phyloP scores from a whole-genome alignment of 768 basidiomycete species.

The Psilocybe azurescens region DNA sequence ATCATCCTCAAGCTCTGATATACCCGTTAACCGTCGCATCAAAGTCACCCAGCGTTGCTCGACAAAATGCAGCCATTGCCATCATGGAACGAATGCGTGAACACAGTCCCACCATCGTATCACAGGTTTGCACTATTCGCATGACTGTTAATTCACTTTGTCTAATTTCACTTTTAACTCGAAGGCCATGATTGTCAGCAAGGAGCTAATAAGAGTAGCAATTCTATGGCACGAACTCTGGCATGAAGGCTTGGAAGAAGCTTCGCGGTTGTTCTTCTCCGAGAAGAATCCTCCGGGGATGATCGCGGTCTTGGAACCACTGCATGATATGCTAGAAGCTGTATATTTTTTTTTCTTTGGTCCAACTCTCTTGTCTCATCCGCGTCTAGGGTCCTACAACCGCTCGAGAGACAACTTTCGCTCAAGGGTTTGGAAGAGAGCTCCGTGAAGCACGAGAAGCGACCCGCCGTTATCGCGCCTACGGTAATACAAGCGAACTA shows the following conservation, averaged over 20 bases:
- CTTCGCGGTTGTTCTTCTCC: slow-evolving; percentile 93
- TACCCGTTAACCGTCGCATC: slow-evolving; percentile 96
- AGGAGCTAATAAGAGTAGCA: slow-evolving; percentile 95
- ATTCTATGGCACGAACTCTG: slow-evolving; percentile 99
- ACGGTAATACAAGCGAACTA: too few relatives aligned
- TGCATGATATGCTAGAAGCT: too few relatives aligned
- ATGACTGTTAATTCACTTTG: not conserved
- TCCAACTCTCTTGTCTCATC: too few relatives aligned
- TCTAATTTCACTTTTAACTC: slow-evolving; percentile 4
- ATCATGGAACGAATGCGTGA: slow-evolving; percentile 96
- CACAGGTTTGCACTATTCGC: slow-evolving; percentile 60
- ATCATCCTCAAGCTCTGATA: slow-evolving; percentile 96
- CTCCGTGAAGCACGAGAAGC: too few relatives aligned
- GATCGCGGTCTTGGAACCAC: too few relatives aligned
- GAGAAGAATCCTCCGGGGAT: too few relatives aligned
- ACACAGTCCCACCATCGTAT: slow-evolving; percentile 86
- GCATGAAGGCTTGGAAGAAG: slow-evolving; percentile 99
- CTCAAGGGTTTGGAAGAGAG: too few relatives aligned
- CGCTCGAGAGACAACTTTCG: too few relatives aligned
- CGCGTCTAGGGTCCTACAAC: too few relatives aligned
- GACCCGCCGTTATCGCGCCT: too few relatives aligned
- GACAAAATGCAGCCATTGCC: slow-evolving; percentile 79
- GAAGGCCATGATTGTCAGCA: slow-evolving; percentile 86
- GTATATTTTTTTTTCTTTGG: too few relatives aligned
- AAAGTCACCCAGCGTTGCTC: slow-evolving; percentile 86